Evolutionary conservation across 345 rosid species (phyloP).

Genomic region (Laguncularia racemosa): DNA sequence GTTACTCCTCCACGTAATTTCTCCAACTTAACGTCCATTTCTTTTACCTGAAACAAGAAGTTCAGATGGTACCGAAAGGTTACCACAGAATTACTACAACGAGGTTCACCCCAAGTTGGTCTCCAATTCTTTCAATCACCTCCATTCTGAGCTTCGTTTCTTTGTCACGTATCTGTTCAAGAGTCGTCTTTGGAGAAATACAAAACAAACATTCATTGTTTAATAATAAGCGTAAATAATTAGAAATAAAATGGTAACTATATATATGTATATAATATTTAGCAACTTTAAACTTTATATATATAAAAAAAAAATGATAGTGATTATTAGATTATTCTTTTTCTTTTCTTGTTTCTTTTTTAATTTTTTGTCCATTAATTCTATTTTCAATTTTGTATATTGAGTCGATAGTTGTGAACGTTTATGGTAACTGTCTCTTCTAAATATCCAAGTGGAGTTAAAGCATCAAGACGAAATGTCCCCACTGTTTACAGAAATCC

Average conservation of each 20-base stretch:
- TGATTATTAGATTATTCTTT: no score
- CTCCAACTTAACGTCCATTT: conserved; percentile 66
- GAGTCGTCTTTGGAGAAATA: no score
- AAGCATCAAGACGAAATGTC: conserved; percentile 17
- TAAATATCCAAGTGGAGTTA: conserved; percentile 37
- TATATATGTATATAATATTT: no score
- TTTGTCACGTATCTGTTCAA: conserved; percentile 62
- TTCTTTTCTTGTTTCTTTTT: not conserved
- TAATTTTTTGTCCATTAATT: no score
- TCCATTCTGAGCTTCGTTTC: conserved; percentile 53
- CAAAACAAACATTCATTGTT: no score
- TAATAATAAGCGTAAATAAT: no score
- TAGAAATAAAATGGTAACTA: no score
- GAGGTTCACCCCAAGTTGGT: not conserved
- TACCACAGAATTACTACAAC: not conserved
- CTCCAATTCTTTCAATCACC: conserved; percentile 24
- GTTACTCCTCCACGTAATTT: conserved; percentile 68
- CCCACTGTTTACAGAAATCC: conserved; percentile 24
- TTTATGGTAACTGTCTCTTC: conserved; percentile 58
- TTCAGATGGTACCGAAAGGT: not conserved
- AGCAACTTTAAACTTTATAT: no score
- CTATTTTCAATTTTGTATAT: conserved; percentile 6
- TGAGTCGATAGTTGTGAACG: conserved; percentile 58
- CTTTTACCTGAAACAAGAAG: conserved; percentile 39
- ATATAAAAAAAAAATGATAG: no score